These are phyloP conservation scores for Edaphochlamys debaryana DNA, from an alignment of 139 green algal species.

Conservation along the genomic window DNA sequence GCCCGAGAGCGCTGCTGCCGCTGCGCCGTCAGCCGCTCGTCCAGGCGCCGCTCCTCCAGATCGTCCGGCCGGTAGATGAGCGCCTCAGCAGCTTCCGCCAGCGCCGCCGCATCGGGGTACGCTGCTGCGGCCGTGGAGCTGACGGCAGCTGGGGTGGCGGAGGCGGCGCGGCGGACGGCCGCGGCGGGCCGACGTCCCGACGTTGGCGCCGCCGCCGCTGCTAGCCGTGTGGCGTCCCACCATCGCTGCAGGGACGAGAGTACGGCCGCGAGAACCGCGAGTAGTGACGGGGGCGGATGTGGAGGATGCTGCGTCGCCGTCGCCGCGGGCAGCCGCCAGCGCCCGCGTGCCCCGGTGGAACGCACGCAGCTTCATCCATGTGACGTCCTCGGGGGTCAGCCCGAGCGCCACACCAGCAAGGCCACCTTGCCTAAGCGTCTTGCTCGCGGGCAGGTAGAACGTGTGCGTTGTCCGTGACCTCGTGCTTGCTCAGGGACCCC, in stretches of 20 bases:
- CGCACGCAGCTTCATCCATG: too few species aligned
- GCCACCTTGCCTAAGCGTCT: too few species aligned
- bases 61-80: not conserved
- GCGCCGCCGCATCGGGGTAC: not conserved
- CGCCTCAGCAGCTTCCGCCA: not conserved
- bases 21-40: slow-evolving; percentile 10
- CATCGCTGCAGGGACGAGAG: too few species aligned
- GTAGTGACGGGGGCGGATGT: too few species aligned
- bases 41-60: slow-evolving; percentile 28
- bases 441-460: too few species aligned
- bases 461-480: too few species aligned
- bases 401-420: too few species aligned
- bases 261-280: slow-evolving; percentile 9
- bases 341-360: too few species aligned
- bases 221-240: not conserved
- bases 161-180: not conserved
- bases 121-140: not conserved
- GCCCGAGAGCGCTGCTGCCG: slow-evolving; percentile 21
- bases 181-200: too few species aligned
- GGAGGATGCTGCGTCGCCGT: too few species aligned
- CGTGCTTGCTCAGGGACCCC: too few species aligned
- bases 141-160: not conserved
- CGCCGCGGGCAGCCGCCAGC: too few species aligned
- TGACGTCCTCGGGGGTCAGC: not conserved
- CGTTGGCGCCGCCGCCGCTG: not conserved